Conservation (phyloP, 345 rosid species). For the Brassica incana region DNA sequence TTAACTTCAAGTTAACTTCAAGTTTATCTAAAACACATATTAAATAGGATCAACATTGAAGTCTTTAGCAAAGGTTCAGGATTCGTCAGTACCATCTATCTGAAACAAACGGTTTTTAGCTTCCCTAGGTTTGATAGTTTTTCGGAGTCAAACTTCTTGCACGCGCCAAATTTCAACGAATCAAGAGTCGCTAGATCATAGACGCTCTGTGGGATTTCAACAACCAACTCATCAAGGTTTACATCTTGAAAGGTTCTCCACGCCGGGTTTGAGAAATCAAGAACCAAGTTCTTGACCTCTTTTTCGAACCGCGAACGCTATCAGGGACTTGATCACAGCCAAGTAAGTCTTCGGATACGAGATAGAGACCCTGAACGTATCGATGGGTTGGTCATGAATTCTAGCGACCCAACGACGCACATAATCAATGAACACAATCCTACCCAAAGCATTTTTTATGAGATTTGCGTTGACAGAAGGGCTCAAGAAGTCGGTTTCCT, state of each 20-base stretch:
- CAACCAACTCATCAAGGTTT: neutral
- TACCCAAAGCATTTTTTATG: neutral
- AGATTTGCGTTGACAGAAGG: neutral
- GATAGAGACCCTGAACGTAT: conserved; percentile 28
- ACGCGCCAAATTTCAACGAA: conserved; percentile 37
- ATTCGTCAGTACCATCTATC: conserved; percentile 37
- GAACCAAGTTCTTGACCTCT: conserved; percentile 25
- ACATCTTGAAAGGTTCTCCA: conserved; percentile 8
- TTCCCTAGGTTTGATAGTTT: conserved; percentile 8
- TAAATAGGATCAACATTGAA: neutral
- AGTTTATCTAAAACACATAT: no score
- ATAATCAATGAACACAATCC: conserved; percentile 30
- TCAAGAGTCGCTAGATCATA: conserved; percentile 26
- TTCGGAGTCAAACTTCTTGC: conserved; percentile 19
- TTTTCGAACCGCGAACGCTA: conserved; percentile 27
- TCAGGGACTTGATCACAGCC: neutral
- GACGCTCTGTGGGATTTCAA: conserved; percentile 33
- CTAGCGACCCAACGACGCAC: conserved; percentile 19
- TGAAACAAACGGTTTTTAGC: conserved; percentile 40
- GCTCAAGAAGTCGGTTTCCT: conserved; percentile 31
- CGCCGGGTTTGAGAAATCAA: conserved; percentile 46
- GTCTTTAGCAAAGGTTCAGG: conserved; percentile 21
- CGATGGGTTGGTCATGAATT: neutral
- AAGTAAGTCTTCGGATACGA: conserved; percentile 30
- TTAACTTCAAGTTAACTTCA: no score